These are phyloP conservation scores for Antitrichia curtipendula DNA, from an alignment of 225 moss, liverwort and hornwort genomes.

Conservation along the genomic window DNA sequence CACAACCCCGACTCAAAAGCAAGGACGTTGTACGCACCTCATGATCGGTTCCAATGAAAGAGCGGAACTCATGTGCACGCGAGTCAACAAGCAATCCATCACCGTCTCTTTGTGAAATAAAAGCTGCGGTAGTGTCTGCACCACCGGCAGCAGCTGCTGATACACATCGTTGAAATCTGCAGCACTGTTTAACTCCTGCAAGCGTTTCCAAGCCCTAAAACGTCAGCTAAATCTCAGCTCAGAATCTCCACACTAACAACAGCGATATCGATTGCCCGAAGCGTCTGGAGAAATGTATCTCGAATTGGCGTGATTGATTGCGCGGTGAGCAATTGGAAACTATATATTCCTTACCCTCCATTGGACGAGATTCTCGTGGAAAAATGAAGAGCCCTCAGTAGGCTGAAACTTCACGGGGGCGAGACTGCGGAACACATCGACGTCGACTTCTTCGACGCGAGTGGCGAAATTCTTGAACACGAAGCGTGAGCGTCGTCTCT, in stretches of 20 bases:
- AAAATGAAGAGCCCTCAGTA: slow-evolving; percentile 79
- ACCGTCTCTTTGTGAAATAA: slow-evolving; percentile 71
- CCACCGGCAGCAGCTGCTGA: slow-evolving; percentile 69
- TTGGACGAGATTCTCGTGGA: slow-evolving; percentile 92
- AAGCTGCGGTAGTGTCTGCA: slow-evolving; percentile 85
- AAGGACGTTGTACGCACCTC: slow-evolving; percentile 28
- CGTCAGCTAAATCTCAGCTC: not conserved
- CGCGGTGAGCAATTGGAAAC: not conserved
- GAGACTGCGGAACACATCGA: slow-evolving; percentile 95
- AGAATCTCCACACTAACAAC: not conserved
- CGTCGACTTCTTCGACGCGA: slow-evolving; percentile 91
- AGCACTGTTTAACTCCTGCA: slow-evolving; percentile 93
- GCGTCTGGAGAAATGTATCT: not conserved
- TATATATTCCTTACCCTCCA: slow-evolving; percentile 72
- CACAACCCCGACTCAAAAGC: not conserved
- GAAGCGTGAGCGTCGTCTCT: too few relatives aligned
- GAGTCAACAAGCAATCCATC: slow-evolving; percentile 61
- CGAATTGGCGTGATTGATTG: not conserved
- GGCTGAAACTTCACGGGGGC: slow-evolving; percentile 94
- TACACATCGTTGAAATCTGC: slow-evolving; percentile 94
- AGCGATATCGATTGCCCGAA: not conserved
- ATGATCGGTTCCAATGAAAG: slow-evolving; percentile 89
- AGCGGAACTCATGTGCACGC: slow-evolving; percentile 54
- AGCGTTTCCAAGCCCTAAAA: not conserved
- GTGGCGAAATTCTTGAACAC: slow-evolving; percentile 81